These are phyloP conservation scores for Echinosphaeria canescens DNA, from an alignment of 2,329 filamentous ascomycete species.

Conservation along the genomic window DNA sequence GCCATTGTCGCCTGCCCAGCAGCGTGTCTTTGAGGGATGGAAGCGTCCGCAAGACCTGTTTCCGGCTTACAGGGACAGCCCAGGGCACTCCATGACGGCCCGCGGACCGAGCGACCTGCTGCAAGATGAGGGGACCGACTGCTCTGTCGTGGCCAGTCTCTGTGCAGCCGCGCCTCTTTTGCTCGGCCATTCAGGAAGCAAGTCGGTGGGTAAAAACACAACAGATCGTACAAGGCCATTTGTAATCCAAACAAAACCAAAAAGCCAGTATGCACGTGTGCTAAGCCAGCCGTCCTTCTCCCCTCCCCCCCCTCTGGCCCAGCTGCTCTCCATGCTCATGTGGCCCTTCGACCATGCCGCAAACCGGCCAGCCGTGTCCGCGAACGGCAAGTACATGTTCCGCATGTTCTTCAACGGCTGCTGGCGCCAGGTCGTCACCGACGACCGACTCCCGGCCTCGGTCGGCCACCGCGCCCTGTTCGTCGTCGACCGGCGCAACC, in stretches of 20 bases:
- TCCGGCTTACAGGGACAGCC: constrained; percentile 14
- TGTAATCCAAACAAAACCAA: background rate
- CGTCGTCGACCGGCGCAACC: constrained; percentile 70
- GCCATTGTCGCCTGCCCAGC: constrained; percentile 53
- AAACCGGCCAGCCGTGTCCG: constrained; percentile 38
- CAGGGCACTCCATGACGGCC: constrained; percentile 11
- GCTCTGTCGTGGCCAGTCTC: constrained; percentile 88
- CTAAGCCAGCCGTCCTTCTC: background rate
- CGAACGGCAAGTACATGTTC: constrained; percentile 76
- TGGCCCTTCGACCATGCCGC: constrained; percentile 48
- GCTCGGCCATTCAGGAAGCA: constrained; percentile 46
- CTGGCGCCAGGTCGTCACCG: constrained; percentile 68
- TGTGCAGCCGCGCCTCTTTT: constrained; percentile 54
- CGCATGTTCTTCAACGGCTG: constrained; percentile 94
- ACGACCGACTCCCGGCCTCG: constrained; percentile 69
- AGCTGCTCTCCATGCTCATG: constrained; percentile 53
- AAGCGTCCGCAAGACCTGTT: constrained; percentile 50
- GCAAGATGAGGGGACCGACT: constrained; percentile 90
- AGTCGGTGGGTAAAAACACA: constrained; percentile 26
- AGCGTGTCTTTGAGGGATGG: constrained; percentile 65
- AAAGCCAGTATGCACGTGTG: background rate
- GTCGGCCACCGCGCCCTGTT: constrained; percentile 57
- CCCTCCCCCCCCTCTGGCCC: constrained; percentile 1
- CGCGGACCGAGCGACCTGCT: constrained; percentile 55
- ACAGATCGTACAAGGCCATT: background rate